Percentiles rank a stretch among this genome's conserved stretches.
Evolutionary conservation across 306 rosid genomes (phyloP).

Genomic region (Spatholobus suberectus): DNA sequence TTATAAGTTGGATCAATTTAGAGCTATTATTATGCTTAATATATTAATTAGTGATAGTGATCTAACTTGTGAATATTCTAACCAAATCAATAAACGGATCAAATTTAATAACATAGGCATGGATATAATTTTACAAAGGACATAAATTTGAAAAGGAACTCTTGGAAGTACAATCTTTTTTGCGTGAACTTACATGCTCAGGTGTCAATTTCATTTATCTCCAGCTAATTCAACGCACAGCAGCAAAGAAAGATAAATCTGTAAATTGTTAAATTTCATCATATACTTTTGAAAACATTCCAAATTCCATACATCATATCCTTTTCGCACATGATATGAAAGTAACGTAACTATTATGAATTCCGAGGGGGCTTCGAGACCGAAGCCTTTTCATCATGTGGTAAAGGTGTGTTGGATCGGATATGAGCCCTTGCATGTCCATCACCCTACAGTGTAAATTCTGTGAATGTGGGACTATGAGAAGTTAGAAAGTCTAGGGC

Average conservation of each 20-base stretch:
- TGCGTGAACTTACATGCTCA: not conserved
- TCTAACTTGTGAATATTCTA: not conserved
- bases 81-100: not conserved
- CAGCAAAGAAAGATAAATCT: not conserved
- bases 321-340: constrained; percentile 44
- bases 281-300: not conserved
- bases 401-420: constrained; percentile 19
- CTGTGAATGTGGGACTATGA: constrained; percentile 21
- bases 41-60: not conserved
- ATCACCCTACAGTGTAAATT: constrained; percentile 16
- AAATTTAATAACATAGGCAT: not conserved
- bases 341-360: constrained; percentile 32
- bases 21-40: not conserved
- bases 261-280: too few relatives aligned
- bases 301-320: not conserved
- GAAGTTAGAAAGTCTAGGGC: constrained; percentile 15
- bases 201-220: not conserved
- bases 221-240: not conserved
- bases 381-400: constrained; percentile 37
- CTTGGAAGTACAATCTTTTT: too few relatives aligned
- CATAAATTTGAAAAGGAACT: not conserved
- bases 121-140: not conserved
- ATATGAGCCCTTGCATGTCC: constrained; percentile 31
- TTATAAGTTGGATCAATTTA: not conserved
- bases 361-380: not conserved